Evolutionary conservation across 2,329 filamentous ascomycete species (phyloP).

Genomic region (Amphichorda felina): DNA sequence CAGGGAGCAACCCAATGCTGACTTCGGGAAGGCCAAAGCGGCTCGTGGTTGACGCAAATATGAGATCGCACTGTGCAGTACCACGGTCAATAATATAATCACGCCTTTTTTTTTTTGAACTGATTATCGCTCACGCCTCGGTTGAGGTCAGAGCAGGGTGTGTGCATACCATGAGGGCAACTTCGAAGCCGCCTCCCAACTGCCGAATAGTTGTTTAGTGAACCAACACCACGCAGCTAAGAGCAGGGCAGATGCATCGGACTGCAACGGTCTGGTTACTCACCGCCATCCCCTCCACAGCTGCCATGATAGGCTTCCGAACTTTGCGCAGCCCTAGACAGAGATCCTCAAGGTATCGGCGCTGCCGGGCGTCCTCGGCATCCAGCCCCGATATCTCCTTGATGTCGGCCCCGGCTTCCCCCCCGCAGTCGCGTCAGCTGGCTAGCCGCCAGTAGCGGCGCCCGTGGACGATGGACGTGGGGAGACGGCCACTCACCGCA

Average conservation of each 20-base stretch:
- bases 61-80: constrained; percentile 22
- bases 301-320: constrained; percentile 34
- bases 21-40: constrained; percentile 27
- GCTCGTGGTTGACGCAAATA: constrained; percentile 20
- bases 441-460: too few relatives aligned
- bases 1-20: constrained; percentile 25
- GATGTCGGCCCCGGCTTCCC: constrained; percentile 8
- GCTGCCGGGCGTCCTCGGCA: constrained; percentile 13
- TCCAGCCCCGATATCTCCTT: constrained; percentile 8
- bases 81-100: background rate
- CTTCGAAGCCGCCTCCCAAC: constrained; percentile 38
- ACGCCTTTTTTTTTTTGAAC: too few relatives aligned
- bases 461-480: background rate
- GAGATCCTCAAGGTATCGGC: constrained; percentile 28
- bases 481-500: constrained; percentile 15
- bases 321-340: constrained; percentile 18
- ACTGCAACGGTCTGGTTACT: constrained; percentile 11
- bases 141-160: background rate
- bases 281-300: constrained; percentile 37
- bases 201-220: constrained; percentile 7
- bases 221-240: background rate
- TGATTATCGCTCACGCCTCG: too few relatives aligned
- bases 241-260: too few relatives aligned
- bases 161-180: constrained; percentile 29
- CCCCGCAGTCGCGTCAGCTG: background rate